Base-by-base conservation (phyloP, 2,329 filamentous ascomycete species). In the Fusarium buxicola region DNA sequence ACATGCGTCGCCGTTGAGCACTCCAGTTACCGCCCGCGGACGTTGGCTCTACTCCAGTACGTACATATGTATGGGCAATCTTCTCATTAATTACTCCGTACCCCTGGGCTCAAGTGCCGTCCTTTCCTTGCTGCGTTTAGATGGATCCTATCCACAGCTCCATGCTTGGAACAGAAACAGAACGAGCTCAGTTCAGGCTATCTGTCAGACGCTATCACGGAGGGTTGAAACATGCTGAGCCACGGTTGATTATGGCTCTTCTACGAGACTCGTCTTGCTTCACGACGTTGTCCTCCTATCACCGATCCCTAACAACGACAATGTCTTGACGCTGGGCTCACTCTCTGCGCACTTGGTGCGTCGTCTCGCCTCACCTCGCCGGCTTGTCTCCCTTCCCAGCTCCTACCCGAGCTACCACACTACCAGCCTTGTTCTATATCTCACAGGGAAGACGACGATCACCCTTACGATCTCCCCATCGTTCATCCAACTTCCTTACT, bases 391-490 rank as follows among this genome's bases (percentile, higher is more conserved):
- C 58, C 31, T 61, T 43, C 51, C 34, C 40, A 49, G 47, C 45
- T 25, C 40, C 32, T 28, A 28, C 53, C 49, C 34, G 28, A 31
- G 54, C 47, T 38, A 59, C 44, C 60, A 56, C 50, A 54, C 53
- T 41, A 56, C 28, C 39, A 47, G 51, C 49, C 51, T 58, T 65
- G 65, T 52, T 58, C 53, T 43, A 55, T 66, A 66, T 54, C 50
- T 51, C 54, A 54, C 64, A 61, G 62, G 67, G 66, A 66, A 69
- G 60, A 57, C 41, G 65, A 64, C 55, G 60, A 70, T 70, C 65
- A 62, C 44, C 32, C 59, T 55, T 68, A 56, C 40, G 49, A 70
- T 68, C 59, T 69, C 60, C 59, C 58, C 60, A 65, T 66, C 49
- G 49, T 52, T 48, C 58, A 51, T 59, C 58, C 55, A 52, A 52